These are phyloP conservation scores for Gracilaria vermiculophylla DNA, from an alignment of 23 red algal genomes.

Conservation along the genomic window DNA sequence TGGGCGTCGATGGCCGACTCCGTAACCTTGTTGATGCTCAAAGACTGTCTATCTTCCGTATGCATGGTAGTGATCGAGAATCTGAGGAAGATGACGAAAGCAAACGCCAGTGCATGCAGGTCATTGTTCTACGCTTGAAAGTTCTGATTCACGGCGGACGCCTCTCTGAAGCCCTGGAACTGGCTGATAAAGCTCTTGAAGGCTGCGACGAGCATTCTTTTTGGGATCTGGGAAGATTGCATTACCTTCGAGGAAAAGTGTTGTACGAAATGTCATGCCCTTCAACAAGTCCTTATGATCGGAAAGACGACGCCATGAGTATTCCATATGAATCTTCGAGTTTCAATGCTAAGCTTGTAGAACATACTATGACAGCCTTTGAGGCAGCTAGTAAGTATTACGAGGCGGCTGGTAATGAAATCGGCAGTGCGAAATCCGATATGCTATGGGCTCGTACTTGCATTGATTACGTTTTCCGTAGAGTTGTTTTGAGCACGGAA, in stretches of 20 bases:
- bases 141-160: slow-evolving; percentile 62
- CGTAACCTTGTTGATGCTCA: neutral
- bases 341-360: slow-evolving; percentile 17
- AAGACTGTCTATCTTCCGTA: slow-evolving; percentile 39
- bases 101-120: neutral
- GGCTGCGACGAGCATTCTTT: slow-evolving; percentile 40
- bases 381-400: slow-evolving; percentile 67
- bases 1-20: neutral
- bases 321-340: neutral
- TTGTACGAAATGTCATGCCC: slow-evolving; percentile 59
- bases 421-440: slow-evolving; percentile 62
- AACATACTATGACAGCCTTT: slow-evolving; percentile 65
- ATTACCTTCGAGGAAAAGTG: slow-evolving; percentile 68
- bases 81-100: neutral
- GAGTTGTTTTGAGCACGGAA: slow-evolving; percentile 30
- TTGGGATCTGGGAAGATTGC: slow-evolving; percentile 58
- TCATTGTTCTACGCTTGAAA: slow-evolving; percentile 38
- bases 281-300: neutral
- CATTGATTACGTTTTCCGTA: slow-evolving; percentile 68
- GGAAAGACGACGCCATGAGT: slow-evolving; percentile 4
- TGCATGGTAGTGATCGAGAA: slow-evolving; percentile 24
- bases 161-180: slow-evolving; percentile 57
- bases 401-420: slow-evolving; percentile 66
- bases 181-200: slow-evolving; percentile 55
- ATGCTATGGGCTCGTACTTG: slow-evolving; percentile 59